These are phyloP conservation scores for Trypanosoma avium DNA, from an alignment of 208 protist genomes.

Conservation along the genomic window DNA sequence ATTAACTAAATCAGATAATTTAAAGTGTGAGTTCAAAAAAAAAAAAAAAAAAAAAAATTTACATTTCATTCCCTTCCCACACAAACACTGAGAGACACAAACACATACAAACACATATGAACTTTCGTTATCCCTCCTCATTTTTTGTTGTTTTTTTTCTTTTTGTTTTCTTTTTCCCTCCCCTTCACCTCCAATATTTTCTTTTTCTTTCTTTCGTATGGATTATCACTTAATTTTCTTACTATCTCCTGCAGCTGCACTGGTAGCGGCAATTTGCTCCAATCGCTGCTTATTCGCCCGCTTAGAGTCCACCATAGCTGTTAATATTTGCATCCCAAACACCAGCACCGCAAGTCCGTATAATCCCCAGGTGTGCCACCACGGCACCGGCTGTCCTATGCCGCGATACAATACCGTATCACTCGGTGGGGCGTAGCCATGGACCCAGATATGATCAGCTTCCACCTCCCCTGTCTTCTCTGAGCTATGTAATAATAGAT, in stretches of 20 bases:
- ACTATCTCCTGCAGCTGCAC: background rate
- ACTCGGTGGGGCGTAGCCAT: slow-evolving; percentile 58
- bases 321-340: slow-evolving; percentile 51
- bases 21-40: no score
- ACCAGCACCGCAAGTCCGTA: slow-evolving; percentile 10
- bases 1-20: no score
- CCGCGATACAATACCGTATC: slow-evolving; percentile 34
- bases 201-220: slow-evolving; percentile 5
- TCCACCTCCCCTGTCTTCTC: no score
- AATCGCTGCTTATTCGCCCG: slow-evolving; percentile 9
- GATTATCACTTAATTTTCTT: slow-evolving; percentile 29
- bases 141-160: slow-evolving; percentile 12
- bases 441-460: slow-evolving; percentile 47
- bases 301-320: slow-evolving; percentile 36
- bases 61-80: no score
- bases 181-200: no score
- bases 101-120: no score
- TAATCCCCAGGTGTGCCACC: slow-evolving; percentile 42
- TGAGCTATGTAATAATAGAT: background rate
- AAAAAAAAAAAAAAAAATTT: no score
- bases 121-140: background rate
- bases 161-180: slow-evolving; percentile 12
- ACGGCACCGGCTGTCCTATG: slow-evolving; percentile 14
- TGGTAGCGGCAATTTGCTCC: background rate
- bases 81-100: no score